Percentiles rank a stretch among this genome's conserved stretches.
phyloP scores from a whole-genome alignment of 1,284 basidiomycete genomes.

The Mycena sp. region DNA sequence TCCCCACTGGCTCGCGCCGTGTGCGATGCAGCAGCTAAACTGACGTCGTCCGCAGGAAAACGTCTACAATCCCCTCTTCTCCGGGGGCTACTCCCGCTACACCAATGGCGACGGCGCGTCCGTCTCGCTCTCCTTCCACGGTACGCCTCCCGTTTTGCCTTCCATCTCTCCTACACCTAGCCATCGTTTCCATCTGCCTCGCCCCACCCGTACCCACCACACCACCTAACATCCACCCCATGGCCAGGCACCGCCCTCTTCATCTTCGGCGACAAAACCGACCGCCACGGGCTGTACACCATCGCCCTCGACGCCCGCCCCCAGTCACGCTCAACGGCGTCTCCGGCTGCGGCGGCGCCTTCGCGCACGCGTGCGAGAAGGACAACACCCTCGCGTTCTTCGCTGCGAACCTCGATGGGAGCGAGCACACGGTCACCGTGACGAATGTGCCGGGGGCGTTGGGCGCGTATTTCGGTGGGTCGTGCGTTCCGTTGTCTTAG shows the following conservation, averaged over 20 bases:
- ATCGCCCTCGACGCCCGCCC: not conserved
- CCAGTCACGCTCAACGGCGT: constrained; percentile 24
- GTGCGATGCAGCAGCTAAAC: not conserved
- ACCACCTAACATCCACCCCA: no score
- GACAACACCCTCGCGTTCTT: constrained; percentile 25
- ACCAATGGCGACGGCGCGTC: constrained; percentile 17
- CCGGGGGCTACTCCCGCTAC: constrained; percentile 20
- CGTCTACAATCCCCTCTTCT: constrained; percentile 23
- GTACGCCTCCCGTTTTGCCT: not conserved
- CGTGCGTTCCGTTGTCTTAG: no score
- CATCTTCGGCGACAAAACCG: constrained; percentile 30
- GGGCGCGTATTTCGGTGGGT: constrained; percentile 25
- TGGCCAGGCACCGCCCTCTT: constrained; percentile 21
- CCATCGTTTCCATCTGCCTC: no score
- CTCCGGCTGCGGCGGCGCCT: constrained; percentile 26
- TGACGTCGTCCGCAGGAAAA: constrained; percentile 7
- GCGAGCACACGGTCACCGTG: constrained; percentile 14
- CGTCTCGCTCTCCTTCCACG: constrained; percentile 19
- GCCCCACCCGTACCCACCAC: no score
- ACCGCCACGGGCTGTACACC: constrained; percentile 26
- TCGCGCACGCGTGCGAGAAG: constrained; percentile 29
- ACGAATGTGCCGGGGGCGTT: constrained; percentile 18
- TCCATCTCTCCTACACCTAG: no score
- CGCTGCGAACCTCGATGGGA: constrained; percentile 3
- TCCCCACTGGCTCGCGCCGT: not conserved